phyloP scores from a whole-genome alignment of 139 green algal genomes.

The Eudorina sp. region DNA sequence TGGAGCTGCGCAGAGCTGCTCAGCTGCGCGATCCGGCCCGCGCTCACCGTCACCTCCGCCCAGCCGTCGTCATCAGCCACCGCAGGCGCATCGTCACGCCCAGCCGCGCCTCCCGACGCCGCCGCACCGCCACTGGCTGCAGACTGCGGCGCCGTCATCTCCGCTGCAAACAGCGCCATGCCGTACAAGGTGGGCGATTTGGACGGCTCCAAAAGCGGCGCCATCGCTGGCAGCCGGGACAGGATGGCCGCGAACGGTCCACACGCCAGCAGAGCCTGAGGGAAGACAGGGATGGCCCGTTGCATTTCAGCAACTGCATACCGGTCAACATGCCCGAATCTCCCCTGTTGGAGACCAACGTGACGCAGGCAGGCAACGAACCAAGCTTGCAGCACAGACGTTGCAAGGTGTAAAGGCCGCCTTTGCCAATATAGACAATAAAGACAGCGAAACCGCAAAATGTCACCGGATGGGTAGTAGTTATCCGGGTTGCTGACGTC shows the following conservation, averaged over 20 bases:
- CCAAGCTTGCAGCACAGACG: too few relatives aligned
- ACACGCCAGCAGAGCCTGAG: conserved; percentile 81
- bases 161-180: conserved; percentile 64
- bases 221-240: conserved; percentile 55
- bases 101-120: neutral
- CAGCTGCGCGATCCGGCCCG: too few relatives aligned
- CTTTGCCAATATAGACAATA: too few relatives aligned
- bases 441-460: too few relatives aligned
- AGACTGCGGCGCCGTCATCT: conserved; percentile 60
- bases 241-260: conserved; percentile 77
- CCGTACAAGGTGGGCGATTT: conserved; percentile 69
- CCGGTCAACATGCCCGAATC: too few relatives aligned
- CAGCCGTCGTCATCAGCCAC: conserved; percentile 13
- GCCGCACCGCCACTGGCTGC: neutral
- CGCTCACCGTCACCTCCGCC: conserved; percentile 28
- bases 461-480: too few relatives aligned
- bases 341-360: too few relatives aligned
- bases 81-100: neutral
- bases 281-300: neutral
- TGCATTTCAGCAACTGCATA: too few relatives aligned
- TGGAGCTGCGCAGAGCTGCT: too few relatives aligned
- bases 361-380: too few relatives aligned
- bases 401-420: too few relatives aligned
- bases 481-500: too few relatives aligned
- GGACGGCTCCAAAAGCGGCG: conserved; percentile 57